Evolutionary conservation across 2,329 filamentous ascomycete species (phyloP).

Genomic region (Camillea tinctor): DNA sequence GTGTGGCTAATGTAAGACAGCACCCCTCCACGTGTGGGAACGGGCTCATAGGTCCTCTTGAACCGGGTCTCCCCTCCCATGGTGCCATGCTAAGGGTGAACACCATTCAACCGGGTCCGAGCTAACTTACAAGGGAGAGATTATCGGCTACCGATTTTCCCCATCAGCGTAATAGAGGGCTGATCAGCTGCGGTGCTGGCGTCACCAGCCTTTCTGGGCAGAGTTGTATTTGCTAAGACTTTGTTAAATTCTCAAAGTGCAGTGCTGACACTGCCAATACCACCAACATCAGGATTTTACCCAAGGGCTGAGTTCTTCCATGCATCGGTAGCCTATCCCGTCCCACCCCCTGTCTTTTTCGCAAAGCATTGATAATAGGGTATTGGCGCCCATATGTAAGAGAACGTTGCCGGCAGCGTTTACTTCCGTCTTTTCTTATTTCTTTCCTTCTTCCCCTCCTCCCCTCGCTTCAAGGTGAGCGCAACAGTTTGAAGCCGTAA

Average conservation of each 20-base stretch:
- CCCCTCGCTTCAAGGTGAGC: slow-evolving; percentile 3
- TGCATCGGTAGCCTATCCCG: neutral
- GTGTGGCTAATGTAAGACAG: neutral
- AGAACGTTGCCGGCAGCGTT: slow-evolving; percentile 4
- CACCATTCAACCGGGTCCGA: neutral
- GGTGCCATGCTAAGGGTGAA: neutral
- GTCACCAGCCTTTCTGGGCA: neutral
- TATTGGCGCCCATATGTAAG: slow-evolving; percentile 7
- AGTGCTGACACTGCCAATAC: neutral
- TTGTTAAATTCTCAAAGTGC: neutral
- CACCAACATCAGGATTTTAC: slow-evolving; percentile 5
- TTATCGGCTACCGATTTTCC: neutral
- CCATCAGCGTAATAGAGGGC: neutral
- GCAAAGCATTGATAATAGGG: slow-evolving; percentile 10
- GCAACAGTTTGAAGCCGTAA: neutral
- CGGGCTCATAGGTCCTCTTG: too few species aligned
- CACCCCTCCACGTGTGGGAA: too few species aligned
- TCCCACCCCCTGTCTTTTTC: slow-evolving; percentile 12
- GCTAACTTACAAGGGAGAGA: neutral
- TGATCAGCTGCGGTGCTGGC: neutral
- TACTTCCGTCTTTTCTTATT: slow-evolving; percentile 5
- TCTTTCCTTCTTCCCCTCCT: neutral
- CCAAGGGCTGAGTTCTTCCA: neutral
- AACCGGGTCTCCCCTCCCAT: too few species aligned
- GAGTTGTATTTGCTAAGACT: neutral